Evolutionary conservation across 345 rosid genomes (phyloP).

Genomic region (Mangifera indica): DNA sequence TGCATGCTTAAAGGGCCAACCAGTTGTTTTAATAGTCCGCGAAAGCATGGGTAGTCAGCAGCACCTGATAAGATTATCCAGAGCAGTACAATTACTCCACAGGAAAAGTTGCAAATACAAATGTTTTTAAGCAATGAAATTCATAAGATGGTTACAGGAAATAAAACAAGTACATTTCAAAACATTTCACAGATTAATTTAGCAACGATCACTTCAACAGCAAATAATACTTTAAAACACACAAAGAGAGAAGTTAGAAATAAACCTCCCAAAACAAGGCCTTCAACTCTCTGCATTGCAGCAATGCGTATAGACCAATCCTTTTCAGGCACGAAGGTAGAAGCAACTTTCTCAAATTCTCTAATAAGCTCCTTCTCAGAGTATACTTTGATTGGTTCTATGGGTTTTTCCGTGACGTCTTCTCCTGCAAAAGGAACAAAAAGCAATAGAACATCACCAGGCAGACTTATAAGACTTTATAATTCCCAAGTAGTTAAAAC

Average conservation of each 20-base stretch:
- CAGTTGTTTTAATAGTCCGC: conserved; percentile 92
- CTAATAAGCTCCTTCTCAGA: conserved; percentile 92
- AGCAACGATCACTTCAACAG: not conserved
- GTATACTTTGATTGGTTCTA: conserved; percentile 84
- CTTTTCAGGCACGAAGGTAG: conserved; percentile 90
- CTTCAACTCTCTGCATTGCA: conserved; percentile 98
- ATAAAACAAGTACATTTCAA: not conserved
- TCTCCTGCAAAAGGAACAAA: conserved; percentile 56
- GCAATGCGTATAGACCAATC: conserved; percentile 98
- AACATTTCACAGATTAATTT: not conserved
- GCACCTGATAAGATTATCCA: conserved; percentile 57
- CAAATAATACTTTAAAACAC: not conserved
- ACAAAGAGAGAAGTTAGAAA: not conserved
- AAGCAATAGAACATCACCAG: conserved; percentile 15
- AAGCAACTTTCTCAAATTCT: conserved; percentile 89
- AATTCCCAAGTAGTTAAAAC: not conserved
- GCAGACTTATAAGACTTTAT: not conserved
- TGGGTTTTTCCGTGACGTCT: conserved; percentile 70
- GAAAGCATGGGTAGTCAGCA: conserved; percentile 73
- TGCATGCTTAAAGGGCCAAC: conserved; percentile 81
- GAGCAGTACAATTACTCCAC: conserved; percentile 20
- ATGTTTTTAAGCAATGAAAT: no score
- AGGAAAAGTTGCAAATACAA: not conserved
- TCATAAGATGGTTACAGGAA: no score
- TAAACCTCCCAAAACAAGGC: conserved; percentile 94